Evolutionary conservation across 495 filamentous ascomycete genomes (phyloP).

Genomic region (Aspergillus sclerotiicarbonarius): DNA sequence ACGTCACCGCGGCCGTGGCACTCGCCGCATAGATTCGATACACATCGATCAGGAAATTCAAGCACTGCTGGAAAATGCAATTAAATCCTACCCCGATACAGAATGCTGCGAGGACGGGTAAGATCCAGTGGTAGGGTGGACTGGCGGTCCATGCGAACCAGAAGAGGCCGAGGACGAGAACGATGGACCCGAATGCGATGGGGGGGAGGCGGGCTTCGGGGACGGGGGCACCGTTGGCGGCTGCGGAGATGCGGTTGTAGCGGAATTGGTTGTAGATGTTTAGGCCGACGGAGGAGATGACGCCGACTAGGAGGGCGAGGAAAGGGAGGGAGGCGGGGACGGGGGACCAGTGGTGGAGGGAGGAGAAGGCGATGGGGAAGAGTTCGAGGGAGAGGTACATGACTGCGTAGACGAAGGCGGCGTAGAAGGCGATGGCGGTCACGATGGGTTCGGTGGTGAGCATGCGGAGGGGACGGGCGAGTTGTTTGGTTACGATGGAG

Average conservation of each 20-base stretch:
- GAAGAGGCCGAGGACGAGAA: constrained; percentile 55
- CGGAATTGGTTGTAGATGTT: background rate
- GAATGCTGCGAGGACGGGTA: constrained; percentile 36
- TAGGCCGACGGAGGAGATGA: background rate
- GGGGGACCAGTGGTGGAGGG: background rate
- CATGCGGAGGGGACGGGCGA: background rate
- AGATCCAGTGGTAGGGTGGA: constrained; percentile 12
- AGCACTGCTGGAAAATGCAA: constrained; percentile 52
- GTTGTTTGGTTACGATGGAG: background rate
- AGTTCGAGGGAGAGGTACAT: background rate
- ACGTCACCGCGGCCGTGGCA: constrained; percentile 42
- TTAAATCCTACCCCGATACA: constrained; percentile 55
- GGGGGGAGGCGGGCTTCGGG: constrained; percentile 56
- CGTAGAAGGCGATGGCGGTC: background rate
- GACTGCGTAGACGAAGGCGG: background rate
- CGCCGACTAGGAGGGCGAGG: background rate
- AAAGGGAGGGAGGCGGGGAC: background rate
- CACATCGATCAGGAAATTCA: constrained; percentile 69
- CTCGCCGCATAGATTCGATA: constrained; percentile 63
- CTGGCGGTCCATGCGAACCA: constrained; percentile 68
- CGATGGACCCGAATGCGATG: constrained; percentile 43
- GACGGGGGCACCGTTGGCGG: constrained; percentile 21
- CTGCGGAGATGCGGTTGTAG: background rate
- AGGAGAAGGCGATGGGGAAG: background rate
- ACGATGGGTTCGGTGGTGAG: background rate